Conservation (phyloP, 768 basidiomycete genomes). For the Rhodocollybia butyracea region DNA sequence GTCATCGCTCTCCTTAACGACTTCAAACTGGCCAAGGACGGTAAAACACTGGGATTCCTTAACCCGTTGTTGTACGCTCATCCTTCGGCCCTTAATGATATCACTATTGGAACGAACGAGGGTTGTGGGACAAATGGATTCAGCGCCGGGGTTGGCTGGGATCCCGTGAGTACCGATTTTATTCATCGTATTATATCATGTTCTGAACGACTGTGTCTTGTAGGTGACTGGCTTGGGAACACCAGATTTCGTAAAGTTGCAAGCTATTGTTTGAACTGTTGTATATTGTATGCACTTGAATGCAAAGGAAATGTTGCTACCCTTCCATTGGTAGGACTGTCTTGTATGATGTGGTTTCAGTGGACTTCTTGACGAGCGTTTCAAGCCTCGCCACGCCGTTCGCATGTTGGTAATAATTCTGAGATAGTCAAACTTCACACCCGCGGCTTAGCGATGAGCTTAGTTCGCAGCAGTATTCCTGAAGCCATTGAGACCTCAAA, state of each 20-base stretch:
- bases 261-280: slow-evolving; percentile 34
- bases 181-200: not conserved
- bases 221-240: slow-evolving; percentile 58
- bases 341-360: no score
- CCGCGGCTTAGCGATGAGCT: no score
- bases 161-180: slow-evolving; percentile 35
- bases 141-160: slow-evolving; percentile 45
- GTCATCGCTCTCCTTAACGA: slow-evolving; percentile 63
- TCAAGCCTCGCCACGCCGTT: no score
- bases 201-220: not conserved
- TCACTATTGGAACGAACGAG: slow-evolving; percentile 58
- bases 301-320: no score
- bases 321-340: no score
- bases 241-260: slow-evolving; percentile 53
- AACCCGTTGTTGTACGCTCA: slow-evolving; percentile 49
- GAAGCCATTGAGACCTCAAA: no score
- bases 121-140: slow-evolving; percentile 55
- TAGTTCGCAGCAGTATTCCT: no score
- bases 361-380: no score
- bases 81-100: slow-evolving; percentile 50
- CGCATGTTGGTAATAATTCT: no score
- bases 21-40: slow-evolving; percentile 43
- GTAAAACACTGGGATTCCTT: slow-evolving; percentile 54
- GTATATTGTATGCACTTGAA: no score
- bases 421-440: no score